phyloP scores from a whole-genome alignment of 352 stramenopile species.

The Phytophthora sp. region DNA sequence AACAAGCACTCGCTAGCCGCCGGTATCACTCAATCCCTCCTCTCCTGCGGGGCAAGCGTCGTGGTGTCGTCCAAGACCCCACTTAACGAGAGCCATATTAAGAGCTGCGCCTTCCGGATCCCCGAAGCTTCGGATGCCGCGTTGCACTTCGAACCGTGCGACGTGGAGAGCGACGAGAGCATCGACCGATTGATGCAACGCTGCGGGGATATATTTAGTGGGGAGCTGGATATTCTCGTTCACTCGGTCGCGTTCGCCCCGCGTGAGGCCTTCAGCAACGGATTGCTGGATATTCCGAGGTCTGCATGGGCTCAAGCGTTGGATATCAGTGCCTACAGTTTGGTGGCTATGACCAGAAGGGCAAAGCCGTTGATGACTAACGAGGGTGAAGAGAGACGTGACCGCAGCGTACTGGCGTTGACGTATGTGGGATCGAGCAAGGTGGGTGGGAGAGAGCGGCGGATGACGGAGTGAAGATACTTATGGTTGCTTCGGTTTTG shows the following conservation, averaged over 20 bases:
- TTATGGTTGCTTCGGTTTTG: slow-evolving; percentile 26
- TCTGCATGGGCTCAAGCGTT: slow-evolving; percentile 78
- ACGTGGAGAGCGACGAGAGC: slow-evolving; percentile 73
- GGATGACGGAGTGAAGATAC: too few species aligned
- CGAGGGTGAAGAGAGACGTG: slow-evolving; percentile 20
- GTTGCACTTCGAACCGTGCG: slow-evolving; percentile 68
- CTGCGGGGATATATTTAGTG: slow-evolving; percentile 53
- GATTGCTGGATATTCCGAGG: slow-evolving; percentile 56
- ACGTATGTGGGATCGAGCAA: slow-evolving; percentile 87
- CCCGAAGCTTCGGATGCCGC: slow-evolving; percentile 13
- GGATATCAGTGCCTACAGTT: slow-evolving; percentile 89
- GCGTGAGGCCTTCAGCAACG: slow-evolving; percentile 68
- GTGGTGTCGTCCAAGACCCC: slow-evolving; percentile 74
- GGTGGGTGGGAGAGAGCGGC: slow-evolving; percentile 24
- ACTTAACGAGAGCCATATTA: slow-evolving; percentile 53
- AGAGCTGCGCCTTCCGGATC: slow-evolving; percentile 56
- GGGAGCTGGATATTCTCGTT: slow-evolving; percentile 83
- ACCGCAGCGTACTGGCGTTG: slow-evolving; percentile 85
- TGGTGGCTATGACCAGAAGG: slow-evolving; percentile 82
- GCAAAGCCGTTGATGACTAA: slow-evolving; percentile 61
- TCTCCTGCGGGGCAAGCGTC: slow-evolving; percentile 69
- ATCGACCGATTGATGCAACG: slow-evolving; percentile 55
- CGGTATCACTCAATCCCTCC: slow-evolving; percentile 68
- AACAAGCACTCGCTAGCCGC: slow-evolving; percentile 92
- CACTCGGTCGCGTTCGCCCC: slow-evolving; percentile 92